Percentiles rank a stretch among this genome's conserved stretches.
These are phyloP conservation scores for Pseudogymnoascus destructans DNA, from an alignment of 2,329 filamentous ascomycete species.

Conservation along the genomic window DNA sequence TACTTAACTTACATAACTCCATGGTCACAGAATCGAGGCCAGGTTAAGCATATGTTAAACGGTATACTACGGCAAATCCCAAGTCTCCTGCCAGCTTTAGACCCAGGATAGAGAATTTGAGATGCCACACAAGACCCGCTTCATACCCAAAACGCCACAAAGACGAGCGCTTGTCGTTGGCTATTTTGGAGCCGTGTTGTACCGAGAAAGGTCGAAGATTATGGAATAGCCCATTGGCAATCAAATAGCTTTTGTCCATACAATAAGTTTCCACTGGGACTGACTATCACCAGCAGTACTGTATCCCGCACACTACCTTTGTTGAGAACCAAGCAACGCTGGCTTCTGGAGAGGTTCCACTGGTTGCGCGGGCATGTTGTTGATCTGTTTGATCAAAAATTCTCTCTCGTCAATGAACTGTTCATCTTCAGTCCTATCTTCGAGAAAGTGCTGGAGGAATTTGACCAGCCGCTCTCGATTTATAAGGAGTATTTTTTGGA, in stretches of 20 bases:
- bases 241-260: neutral
- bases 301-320: constrained; percentile 15
- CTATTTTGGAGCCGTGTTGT: neutral
- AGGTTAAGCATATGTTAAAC: constrained; percentile 1
- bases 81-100: neutral
- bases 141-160: constrained; percentile 3
- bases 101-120: neutral
- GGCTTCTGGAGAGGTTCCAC: constrained; percentile 31
- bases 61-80: neutral
- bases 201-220: neutral
- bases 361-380: constrained; percentile 48
- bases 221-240: neutral
- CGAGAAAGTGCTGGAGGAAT: constrained; percentile 83
- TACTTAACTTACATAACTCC: constrained; percentile 1
- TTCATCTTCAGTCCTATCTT: constrained; percentile 91
- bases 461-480: constrained; percentile 82
- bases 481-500: constrained; percentile 91
- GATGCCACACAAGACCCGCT: neutral
- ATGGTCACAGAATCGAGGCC: neutral
- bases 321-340: constrained; percentile 22
- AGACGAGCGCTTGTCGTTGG: constrained; percentile 1
- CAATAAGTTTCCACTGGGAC: neutral
- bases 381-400: constrained; percentile 91
- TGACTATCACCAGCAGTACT: neutral
- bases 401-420: constrained; percentile 98